phyloP scores from a whole-genome alignment of 2,329 filamentous ascomycete species.

The Aspergillus transmontanensis region DNA sequence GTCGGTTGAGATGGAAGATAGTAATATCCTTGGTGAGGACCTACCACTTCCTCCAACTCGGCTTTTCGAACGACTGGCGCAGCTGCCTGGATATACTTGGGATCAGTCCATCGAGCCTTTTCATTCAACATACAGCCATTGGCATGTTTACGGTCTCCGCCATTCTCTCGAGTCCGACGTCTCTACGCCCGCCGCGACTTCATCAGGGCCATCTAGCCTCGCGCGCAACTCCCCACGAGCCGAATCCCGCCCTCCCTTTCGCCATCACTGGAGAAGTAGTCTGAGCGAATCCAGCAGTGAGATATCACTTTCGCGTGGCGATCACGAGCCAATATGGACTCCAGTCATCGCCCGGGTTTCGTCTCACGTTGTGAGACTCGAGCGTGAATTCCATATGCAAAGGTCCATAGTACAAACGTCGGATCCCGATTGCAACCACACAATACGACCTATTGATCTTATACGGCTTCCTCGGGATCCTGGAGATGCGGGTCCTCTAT shows the following conservation, averaged over 20 bases:
- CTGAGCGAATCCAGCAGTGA: conserved; percentile 54
- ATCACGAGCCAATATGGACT: conserved; percentile 51
- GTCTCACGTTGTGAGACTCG: conserved; percentile 77
- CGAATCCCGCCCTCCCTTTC: conserved; percentile 43
- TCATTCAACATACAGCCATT: conserved; percentile 79
- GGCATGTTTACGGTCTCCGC: conserved; percentile 69
- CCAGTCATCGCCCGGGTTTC: conserved; percentile 81
- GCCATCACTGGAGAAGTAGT: conserved; percentile 53
- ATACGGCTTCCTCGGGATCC: conserved; percentile 69
- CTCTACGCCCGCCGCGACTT: conserved; percentile 50
- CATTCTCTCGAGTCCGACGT: conserved; percentile 55
- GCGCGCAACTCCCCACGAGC: conserved; percentile 46
- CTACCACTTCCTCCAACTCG: conserved; percentile 62
- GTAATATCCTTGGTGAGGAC: conserved; percentile 47
- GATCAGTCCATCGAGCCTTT: conserved; percentile 61
- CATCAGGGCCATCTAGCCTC: conserved; percentile 47
- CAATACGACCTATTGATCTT: conserved; percentile 78
- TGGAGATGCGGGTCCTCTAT: conserved; percentile 69
- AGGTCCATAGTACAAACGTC: conserved; percentile 70
- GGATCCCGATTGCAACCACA: conserved; percentile 74
- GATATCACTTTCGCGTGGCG: conserved; percentile 41
- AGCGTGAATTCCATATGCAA: conserved; percentile 83
- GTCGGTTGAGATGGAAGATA: conserved; percentile 36
- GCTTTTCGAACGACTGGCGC: conserved; percentile 71
- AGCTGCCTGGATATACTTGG: conserved; percentile 76